Conservation (phyloP, 192 early-diverging fungal species). For the Podila epicladia region DNA sequence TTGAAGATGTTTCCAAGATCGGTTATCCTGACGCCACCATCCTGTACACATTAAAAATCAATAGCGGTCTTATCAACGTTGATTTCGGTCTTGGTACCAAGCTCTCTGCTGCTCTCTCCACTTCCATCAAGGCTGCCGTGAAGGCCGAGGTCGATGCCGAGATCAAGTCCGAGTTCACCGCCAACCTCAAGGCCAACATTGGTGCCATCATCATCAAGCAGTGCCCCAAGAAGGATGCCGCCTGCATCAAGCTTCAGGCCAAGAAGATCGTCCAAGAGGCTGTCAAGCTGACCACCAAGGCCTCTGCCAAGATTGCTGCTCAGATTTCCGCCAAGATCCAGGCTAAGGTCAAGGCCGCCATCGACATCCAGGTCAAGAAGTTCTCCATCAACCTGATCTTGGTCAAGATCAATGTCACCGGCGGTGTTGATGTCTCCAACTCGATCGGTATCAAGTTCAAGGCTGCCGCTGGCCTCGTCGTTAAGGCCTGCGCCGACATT, state of each 20-base stretch:
- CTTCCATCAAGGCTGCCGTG: slow-evolving; percentile 51
- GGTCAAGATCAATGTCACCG: slow-evolving; percentile 40
- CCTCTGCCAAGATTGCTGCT: slow-evolving; percentile 34
- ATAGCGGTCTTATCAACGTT: slow-evolving; percentile 34
- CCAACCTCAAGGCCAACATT: slow-evolving; percentile 46
- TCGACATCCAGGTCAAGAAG: slow-evolving; percentile 50
- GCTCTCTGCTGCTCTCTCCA: slow-evolving; percentile 26
- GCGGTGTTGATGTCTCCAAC: slow-evolving; percentile 34
- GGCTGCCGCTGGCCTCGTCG: slow-evolving; percentile 26
- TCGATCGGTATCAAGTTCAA: slow-evolving; percentile 29
- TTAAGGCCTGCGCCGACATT: slow-evolving; percentile 32
- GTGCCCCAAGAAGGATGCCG: slow-evolving; percentile 42
- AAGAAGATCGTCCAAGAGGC: slow-evolving; percentile 42
- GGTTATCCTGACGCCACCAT: neutral
- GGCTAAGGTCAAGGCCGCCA: slow-evolving; percentile 42
- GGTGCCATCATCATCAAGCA: slow-evolving; percentile 32
- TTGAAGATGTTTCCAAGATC: neutral
- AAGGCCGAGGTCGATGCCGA: slow-evolving; percentile 46
- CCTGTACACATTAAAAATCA: neutral
- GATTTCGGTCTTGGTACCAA: slow-evolving; percentile 47
- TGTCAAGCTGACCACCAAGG: slow-evolving; percentile 46
- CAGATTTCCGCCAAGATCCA: slow-evolving; percentile 26
- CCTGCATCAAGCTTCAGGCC: slow-evolving; percentile 37
- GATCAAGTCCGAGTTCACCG: slow-evolving; percentile 45
- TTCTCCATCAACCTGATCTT: slow-evolving; percentile 46